Percentiles rank a stretch among this genome's conserved stretches.
Conservation (phyloP, 352 stramenopile species). For the Thalassiosira mediterranea region DNA sequence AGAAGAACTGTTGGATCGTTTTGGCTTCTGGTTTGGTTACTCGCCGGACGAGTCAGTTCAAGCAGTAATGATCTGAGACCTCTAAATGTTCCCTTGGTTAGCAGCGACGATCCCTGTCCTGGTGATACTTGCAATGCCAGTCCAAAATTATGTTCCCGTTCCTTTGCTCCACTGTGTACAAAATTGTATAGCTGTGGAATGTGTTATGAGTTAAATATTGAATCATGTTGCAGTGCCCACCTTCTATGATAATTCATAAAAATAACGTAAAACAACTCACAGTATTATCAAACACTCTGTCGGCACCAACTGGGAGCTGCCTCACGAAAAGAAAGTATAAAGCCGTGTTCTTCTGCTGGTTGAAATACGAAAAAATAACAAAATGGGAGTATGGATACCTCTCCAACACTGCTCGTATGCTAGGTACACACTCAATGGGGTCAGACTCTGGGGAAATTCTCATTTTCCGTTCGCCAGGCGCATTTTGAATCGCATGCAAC, state of each 20-base stretch:
- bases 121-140: slow-evolving; percentile 37
- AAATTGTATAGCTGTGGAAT: slow-evolving; percentile 34
- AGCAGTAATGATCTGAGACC: too few species aligned
- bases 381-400: slow-evolving; percentile 64
- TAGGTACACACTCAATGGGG: slow-evolving; percentile 58
- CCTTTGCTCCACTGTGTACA: slow-evolving; percentile 11
- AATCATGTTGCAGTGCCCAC: too few species aligned
- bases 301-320: slow-evolving; percentile 59
- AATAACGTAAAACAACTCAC: slow-evolving; percentile 35
- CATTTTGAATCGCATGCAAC: too few species aligned
- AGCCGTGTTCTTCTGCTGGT: slow-evolving; percentile 13
- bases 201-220: too few species aligned
- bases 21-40: too few species aligned
- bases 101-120: slow-evolving; percentile 12
- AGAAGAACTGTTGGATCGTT: too few species aligned
- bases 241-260: too few species aligned
- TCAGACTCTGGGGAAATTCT: too few species aligned
- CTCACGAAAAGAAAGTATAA: slow-evolving; percentile 63
- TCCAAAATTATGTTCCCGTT: slow-evolving; percentile 33
- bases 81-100: too few species aligned
- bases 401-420: slow-evolving; percentile 51
- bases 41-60: too few species aligned
- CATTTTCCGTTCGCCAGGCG: too few species aligned
- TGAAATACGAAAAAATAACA: slow-evolving; percentile 50
- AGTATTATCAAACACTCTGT: slow-evolving; percentile 61